Conservation (phyloP, 1,139 yeast species). For the Blastobotrys persicus region DNA sequence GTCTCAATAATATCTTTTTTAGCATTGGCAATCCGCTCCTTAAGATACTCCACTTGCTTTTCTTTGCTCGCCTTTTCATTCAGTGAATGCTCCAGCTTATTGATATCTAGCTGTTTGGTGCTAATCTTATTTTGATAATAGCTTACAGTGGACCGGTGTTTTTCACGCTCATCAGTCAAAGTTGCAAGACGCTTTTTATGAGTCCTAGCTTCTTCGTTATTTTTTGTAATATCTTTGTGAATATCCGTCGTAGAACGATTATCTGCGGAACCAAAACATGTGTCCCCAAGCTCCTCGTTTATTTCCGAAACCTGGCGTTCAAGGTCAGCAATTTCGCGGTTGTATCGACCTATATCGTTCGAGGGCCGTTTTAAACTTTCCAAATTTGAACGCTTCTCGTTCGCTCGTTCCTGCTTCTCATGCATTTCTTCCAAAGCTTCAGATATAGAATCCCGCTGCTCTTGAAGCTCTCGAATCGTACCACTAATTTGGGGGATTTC, state of each 20-base stretch:
- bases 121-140: conserved; percentile 52
- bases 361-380: conserved; percentile 40
- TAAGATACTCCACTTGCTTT: conserved; percentile 31
- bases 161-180: conserved; percentile 51
- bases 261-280: conserved; percentile 25
- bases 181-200: conserved; percentile 47
- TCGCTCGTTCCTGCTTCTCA: conserved; percentile 18
- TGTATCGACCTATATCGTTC: conserved; percentile 30
- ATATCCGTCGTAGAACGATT: conserved; percentile 48
- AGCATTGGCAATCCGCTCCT: conserved; percentile 18
- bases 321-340: conserved; percentile 26
- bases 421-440: conserved; percentile 9
- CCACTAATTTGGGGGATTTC: conserved; percentile 25
- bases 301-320: conserved; percentile 23
- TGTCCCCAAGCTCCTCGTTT: conserved; percentile 43
- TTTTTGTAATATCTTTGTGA: conserved; percentile 48
- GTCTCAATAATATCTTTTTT: conserved; percentile 8
- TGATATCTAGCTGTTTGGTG: conserved; percentile 55
- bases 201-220: conserved; percentile 45
- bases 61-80: conserved; percentile 28
- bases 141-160: conserved; percentile 44
- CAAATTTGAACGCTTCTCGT: conserved; percentile 26
- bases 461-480: conserved; percentile 29
- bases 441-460: conserved; percentile 18
- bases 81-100: conserved; percentile 38